A percentile compares a stretch with the other conserved stretches of the same genome.
phyloP scores from a whole-genome alignment of 2,329 filamentous ascomycete genomes.

The Tolypocladium cylindrosporum region DNA sequence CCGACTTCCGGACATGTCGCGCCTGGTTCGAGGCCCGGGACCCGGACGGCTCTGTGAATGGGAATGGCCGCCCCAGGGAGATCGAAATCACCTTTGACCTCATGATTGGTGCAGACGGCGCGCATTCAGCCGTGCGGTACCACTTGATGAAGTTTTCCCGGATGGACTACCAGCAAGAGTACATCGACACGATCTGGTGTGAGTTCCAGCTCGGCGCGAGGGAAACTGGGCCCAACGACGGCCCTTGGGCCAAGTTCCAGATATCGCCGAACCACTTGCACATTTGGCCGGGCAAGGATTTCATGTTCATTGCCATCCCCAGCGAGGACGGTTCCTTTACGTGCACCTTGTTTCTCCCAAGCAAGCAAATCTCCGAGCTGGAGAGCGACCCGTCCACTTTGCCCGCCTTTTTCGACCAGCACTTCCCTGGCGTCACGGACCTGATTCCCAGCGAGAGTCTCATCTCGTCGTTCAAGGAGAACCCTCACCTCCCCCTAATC shows the following conservation, averaged over 20 bases:
- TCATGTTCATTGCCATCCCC: slow-evolving; percentile 98
- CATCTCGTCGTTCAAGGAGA: slow-evolving; percentile 62
- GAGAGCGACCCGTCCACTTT: slow-evolving; percentile 51
- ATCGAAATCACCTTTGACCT: slow-evolving; percentile 83
- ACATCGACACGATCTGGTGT: slow-evolving; percentile 96
- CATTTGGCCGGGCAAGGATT: slow-evolving; percentile 89
- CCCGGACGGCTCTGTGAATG: slow-evolving; percentile 20
- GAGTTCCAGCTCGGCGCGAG: slow-evolving; percentile 73
- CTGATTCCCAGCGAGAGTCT: slow-evolving; percentile 61
- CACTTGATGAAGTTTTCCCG: slow-evolving; percentile 92
- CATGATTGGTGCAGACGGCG: slow-evolving; percentile 89
- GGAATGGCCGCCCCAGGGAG: slow-evolving; percentile 47
- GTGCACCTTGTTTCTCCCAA: slow-evolving; percentile 83
- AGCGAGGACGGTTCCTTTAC: slow-evolving; percentile 82
- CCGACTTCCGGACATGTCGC: slow-evolving; percentile 67
- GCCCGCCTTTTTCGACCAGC: slow-evolving; percentile 63
- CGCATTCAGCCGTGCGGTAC: slow-evolving; percentile 82
- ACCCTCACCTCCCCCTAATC: slow-evolving; percentile 87
- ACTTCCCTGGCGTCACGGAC: slow-evolving; percentile 79
- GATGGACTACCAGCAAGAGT: slow-evolving; percentile 87
- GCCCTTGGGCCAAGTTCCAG: slow-evolving; percentile 44
- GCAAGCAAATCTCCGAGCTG: slow-evolving; percentile 56
- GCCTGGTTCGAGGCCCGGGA: slow-evolving; percentile 74
- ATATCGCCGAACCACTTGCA: slow-evolving; percentile 92
- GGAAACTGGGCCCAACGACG: slow-evolving; percentile 13